These are phyloP conservation scores for Diutina neorugosa DNA, from an alignment of 1,139 yeast genomes.

Conservation along the genomic window DNA sequence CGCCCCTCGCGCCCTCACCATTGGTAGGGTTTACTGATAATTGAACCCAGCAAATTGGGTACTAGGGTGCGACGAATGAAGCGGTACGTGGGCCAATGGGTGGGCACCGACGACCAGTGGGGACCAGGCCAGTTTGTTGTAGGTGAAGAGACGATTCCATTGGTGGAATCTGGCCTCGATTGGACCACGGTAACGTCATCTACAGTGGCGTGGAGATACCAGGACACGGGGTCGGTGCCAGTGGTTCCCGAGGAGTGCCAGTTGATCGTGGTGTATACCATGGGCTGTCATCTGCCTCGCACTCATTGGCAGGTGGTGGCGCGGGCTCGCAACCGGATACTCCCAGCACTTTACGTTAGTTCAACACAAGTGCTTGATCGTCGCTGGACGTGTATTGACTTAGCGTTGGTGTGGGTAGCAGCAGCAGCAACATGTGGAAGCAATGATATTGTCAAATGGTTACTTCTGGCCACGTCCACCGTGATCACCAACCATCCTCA, in stretches of 20 bases:
- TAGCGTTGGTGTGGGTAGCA: background rate
- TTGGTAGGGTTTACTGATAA: no score
- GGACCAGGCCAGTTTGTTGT: background rate
- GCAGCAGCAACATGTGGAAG: no score
- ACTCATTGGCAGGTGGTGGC: background rate
- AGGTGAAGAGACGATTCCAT: background rate
- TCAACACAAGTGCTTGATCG: no score
- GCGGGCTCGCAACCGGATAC: background rate
- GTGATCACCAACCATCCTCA: background rate
- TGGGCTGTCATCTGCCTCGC: background rate
- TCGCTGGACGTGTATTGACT: background rate
- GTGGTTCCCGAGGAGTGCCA: background rate
- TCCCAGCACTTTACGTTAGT: background rate
- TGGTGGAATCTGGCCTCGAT: background rate
- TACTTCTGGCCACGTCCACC: background rate
- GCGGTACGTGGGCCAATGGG: background rate
- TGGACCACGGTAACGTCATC: background rate
- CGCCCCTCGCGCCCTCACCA: background rate
- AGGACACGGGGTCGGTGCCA: background rate
- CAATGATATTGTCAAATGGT: background rate
- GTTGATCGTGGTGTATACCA: background rate
- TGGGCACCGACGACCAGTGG: background rate
- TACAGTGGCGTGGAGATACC: background rate
- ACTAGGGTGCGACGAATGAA: no score
- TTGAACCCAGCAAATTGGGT: no score